Conservation (phyloP, 441 rosid species). For the Gossypium schwendimanii region DNA sequence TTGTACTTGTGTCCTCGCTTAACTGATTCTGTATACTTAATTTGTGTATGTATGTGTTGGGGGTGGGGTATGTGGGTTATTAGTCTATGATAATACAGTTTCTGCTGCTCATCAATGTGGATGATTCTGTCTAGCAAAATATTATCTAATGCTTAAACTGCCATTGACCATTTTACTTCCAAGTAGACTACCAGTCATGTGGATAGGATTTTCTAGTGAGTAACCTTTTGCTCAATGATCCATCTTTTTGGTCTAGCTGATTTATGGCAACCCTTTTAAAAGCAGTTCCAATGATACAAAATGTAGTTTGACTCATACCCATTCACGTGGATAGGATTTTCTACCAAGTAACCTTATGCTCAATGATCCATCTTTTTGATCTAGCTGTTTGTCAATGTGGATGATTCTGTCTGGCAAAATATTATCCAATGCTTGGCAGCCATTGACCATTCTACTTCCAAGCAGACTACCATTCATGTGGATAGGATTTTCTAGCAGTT, state of each 20-base stretch:
- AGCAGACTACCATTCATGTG: neutral
- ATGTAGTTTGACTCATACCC: neutral
- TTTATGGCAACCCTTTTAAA: neutral
- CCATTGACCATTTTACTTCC: neutral
- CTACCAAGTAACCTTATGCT: neutral
- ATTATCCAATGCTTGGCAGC: neutral
- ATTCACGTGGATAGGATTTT: neutral
- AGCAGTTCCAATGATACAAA: neutral
- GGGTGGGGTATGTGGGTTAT: neutral
- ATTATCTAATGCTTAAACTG: neutral
- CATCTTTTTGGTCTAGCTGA: neutral
- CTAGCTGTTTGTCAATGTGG: neutral
- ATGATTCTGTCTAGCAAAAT: neutral
- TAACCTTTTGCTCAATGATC: neutral
- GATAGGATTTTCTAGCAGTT: neutral
- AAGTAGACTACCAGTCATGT: neutral
- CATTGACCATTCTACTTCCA: neutral
- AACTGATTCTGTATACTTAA: neutral
- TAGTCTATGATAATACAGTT: neutral
- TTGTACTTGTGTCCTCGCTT: neutral
- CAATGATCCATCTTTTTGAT: neutral
- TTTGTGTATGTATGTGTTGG: neutral
- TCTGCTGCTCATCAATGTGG: neutral
- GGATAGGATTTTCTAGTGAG: neutral
- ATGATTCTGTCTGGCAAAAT: neutral